Evolutionary conservation across 306 rosid species (phyloP), one percentile per base, ranked within the genome.

Genomic region (Lupinus albus): DNA sequence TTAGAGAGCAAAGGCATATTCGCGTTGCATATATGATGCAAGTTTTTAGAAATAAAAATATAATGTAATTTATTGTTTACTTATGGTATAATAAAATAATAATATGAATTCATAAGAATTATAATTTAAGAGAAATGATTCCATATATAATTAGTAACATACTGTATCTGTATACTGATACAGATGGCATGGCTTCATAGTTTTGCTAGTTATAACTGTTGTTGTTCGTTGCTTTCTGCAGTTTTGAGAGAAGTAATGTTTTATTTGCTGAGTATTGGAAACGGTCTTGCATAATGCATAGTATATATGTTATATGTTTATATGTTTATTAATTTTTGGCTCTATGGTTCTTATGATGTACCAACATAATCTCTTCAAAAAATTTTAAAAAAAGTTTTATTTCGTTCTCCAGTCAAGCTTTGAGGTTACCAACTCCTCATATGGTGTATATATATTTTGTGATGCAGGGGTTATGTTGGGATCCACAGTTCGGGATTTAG

Each of bases 401-500:
- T 25, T 25, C 8, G 50, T 36, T 54, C 35, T 35, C 10, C 9
- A 44, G 52, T 45, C 35, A 49, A 12, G 6, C 21, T 36, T 78
- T 50, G 21, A 50, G 57, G 67, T 67, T 56, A 55, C 15, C 8
- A 6, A 6, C 5, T 67, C 41, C 74, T 71, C n/a, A 71, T 54
- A 16, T 63, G 51, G 28, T 61, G 42, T 45, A 12, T 57, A 2
- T n/a, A 4, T 64, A 39, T 72, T 55, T 58, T 67, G 17, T 79
- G 75, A 41, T 83, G 75, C 63, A 87, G 94, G 88, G 94, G 94
- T 46, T 87, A 87, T 58, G 94, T 87, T 51, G 94, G 94, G 64
- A 87, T 87, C 70, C 94, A 87, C 68, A 87, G 94, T 81, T 87
- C 94, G 8, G 94, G 91, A 61, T 87, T 87, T 71, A 81, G 94